Evolutionary conservation across 345 rosid species (phyloP).

Genomic region (Hibiscus trionum): DNA sequence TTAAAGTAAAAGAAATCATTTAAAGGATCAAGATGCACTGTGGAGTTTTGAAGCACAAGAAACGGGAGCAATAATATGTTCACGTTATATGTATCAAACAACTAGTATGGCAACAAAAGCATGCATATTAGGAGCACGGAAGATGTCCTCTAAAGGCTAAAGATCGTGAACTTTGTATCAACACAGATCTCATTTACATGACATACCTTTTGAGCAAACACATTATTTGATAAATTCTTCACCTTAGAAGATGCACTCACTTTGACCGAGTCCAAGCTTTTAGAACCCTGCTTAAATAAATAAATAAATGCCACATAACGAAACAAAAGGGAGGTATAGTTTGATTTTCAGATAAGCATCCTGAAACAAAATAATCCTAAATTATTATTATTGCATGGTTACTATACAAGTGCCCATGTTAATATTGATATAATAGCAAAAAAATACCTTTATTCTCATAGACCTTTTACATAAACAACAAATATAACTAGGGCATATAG

Average conservation of each 20-base stretch:
- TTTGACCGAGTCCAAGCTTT: neutral
- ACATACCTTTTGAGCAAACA: neutral
- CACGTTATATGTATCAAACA: neutral
- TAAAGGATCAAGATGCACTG: neutral
- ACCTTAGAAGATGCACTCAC: neutral
- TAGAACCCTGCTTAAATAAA: constrained; percentile 29
- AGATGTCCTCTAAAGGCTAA: neutral
- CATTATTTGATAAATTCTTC: neutral
- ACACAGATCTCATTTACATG: too few relatives aligned
- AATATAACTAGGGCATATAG: neutral
- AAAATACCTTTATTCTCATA: neutral
- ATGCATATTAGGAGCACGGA: neutral
- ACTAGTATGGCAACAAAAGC: neutral
- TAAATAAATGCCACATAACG: neutral
- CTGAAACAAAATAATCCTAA: neutral
- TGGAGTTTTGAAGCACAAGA: too few relatives aligned
- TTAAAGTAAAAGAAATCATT: neutral
- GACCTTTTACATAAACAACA: neutral
- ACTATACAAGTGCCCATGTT: neutral
- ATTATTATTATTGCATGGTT: neutral
- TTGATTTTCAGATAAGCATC: neutral
- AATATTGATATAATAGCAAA: neutral
- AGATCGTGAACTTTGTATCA: neutral
- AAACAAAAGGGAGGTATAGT: neutral
- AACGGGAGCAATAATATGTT: neutral